A percentile compares a stretch with the other conserved stretches of the same genome.
phyloP scores from a whole-genome alignment of 2,329 filamentous ascomycete genomes.

The Colletotrichum sojae region DNA sequence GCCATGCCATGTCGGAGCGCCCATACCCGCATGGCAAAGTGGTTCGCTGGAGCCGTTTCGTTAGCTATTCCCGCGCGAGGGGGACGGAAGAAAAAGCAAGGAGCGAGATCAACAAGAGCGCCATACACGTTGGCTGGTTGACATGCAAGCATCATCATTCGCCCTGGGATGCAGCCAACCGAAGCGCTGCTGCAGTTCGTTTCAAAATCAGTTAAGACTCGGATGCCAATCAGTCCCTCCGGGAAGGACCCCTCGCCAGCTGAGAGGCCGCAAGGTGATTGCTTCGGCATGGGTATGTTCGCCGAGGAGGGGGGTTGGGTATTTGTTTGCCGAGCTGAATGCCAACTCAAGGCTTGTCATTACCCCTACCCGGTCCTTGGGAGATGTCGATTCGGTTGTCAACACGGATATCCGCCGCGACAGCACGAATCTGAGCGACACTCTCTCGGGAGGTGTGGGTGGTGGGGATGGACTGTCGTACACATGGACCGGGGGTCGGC shows the following conservation, averaged over 20 bases:
- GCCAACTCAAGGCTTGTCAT: too few relatives aligned
- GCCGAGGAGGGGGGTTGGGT: too few relatives aligned
- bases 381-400: not conserved
- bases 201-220: conserved; percentile 5
- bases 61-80: not conserved
- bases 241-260: not conserved
- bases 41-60: too few relatives aligned
- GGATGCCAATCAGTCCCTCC: not conserved
- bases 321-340: too few relatives aligned
- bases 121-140: not conserved
- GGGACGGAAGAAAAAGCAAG: conserved; percentile 6
- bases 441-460: conserved; percentile 1
- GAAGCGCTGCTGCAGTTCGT: conserved; percentile 8
- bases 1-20: not conserved
- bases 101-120: not conserved
- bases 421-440: too few relatives aligned
- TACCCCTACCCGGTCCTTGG: conserved; percentile 10
- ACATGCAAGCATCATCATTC: conserved; percentile 9
- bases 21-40: too few relatives aligned
- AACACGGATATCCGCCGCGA: too few relatives aligned
- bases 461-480: conserved; percentile 1
- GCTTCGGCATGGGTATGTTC: too few relatives aligned
- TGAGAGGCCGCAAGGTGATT: not conserved
- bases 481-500: not conserved
- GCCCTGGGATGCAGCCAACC: conserved; percentile 1